phyloP scores from a whole-genome alignment of 106 monocot genomes.

The Amphibolis antarctica region DNA sequence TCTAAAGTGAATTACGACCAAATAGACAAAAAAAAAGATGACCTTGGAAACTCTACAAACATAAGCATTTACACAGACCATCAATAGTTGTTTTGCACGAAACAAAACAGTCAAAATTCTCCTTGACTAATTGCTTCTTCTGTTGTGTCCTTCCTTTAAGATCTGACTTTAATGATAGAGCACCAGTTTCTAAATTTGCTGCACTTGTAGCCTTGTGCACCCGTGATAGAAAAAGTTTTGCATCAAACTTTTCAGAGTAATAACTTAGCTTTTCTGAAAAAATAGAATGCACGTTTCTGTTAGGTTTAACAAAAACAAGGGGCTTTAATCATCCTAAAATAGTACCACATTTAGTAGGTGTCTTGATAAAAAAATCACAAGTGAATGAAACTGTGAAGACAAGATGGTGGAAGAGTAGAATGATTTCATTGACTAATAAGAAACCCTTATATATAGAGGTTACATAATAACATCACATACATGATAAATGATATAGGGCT shows the following conservation, averaged over 20 bases:
- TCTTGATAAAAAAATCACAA: no score
- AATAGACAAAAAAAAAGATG: conserved; percentile 1
- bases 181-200: conserved; percentile 86
- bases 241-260: conserved; percentile 80
- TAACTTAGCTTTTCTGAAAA: conserved; percentile 89
- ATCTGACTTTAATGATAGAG: conserved; percentile 70
- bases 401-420: no score
- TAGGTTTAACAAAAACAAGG: background rate
- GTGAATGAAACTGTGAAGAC: no score
- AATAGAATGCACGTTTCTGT: background rate
- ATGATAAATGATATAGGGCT: no score
- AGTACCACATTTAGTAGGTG: background rate
- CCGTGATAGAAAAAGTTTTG: conserved; percentile 72
- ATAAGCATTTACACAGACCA: conserved; percentile 32
- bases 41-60: background rate
- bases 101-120: conserved; percentile 98
- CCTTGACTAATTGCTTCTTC: conserved; percentile 94
- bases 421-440: no score
- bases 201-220: conserved; percentile 89
- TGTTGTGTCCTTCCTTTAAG: conserved; percentile 93
- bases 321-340: background rate
- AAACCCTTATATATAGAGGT: no score
- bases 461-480: no score
- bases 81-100: conserved; percentile 99
- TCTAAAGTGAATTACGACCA: background rate